Evolutionary conservation across 192 early-diverging fungal species (phyloP).

Genomic region (Coemansia sp.): DNA sequence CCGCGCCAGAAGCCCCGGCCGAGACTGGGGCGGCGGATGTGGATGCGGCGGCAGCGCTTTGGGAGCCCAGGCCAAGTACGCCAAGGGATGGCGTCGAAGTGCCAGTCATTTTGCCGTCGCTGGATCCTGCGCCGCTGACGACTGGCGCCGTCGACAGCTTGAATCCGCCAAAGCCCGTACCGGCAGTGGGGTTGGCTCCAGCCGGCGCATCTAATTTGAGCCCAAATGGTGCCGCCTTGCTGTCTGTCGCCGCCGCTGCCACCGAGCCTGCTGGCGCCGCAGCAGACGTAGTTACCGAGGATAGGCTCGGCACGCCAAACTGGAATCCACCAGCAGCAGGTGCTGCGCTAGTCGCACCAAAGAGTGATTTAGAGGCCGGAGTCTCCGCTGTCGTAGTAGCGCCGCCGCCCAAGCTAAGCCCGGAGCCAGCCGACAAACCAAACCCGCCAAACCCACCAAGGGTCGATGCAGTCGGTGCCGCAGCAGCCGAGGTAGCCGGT

Average conservation of each 20-base stretch:
- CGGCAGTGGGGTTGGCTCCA: slow-evolving; percentile 42
- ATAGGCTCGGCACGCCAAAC: slow-evolving; percentile 18
- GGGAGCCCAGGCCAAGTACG: not conserved
- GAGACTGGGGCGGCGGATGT: not conserved
- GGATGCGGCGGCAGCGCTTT: not conserved
- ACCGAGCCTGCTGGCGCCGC: not conserved
- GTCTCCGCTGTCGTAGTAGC: slow-evolving; percentile 32
- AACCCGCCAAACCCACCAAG: slow-evolving; percentile 7
- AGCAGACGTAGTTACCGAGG: not conserved
- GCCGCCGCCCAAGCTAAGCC: slow-evolving; percentile 26
- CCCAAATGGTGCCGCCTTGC: not conserved
- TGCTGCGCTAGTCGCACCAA: slow-evolving; percentile 33
- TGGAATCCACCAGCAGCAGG: slow-evolving; percentile 32
- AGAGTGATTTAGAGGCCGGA: slow-evolving; percentile 1
- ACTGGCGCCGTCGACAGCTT: slow-evolving; percentile 39
- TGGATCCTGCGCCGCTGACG: slow-evolving; percentile 18
- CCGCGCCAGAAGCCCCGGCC: not conserved
- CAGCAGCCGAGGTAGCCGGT: slow-evolving; percentile 17
- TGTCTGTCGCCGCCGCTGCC: not conserved
- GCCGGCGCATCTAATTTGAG: slow-evolving; percentile 29
- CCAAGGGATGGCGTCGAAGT: slow-evolving; percentile 9
- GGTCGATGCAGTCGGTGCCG: slow-evolving; percentile 11
- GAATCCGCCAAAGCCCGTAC: slow-evolving; percentile 47
- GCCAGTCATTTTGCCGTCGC: slow-evolving; percentile 33
- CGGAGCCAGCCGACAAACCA: slow-evolving; percentile 10